Base-by-base conservation (phyloP, 306 rosid species). In the Corylus avellana region DNA sequence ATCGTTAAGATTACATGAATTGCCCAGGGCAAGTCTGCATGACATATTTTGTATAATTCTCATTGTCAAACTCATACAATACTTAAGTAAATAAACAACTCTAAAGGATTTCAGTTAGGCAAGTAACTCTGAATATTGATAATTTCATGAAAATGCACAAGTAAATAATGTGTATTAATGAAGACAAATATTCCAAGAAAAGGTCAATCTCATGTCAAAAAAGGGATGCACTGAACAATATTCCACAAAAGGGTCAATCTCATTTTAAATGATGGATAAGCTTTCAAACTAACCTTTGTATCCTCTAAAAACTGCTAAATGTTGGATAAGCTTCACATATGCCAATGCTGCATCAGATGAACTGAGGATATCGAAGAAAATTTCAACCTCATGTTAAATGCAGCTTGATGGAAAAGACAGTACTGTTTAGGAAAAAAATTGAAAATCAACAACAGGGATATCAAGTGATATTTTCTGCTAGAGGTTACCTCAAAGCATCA, bases 271-370 rank as follows among this genome's bases (percentile, higher is more conserved):
- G 49, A 46, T 42, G 67, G 35, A 29, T 32, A 42, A 84, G 86
- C 73, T 81, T 79, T 75, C 78, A 73, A 77, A 83, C 94, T 84
- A 77, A 92, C 98, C 98, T 89, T 82, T 87, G 86, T 92, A 92
- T 84, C 98, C 98, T 84, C 89, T 90, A 82, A 87, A 92, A 78
- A 91, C 90, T 59, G 94, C 97, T 78, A 95, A 81, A 87, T 95
- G 96, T 85, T 92, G 98, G 84, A 95, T 91, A 80, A 95, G 98
- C 90, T 95, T 92, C 79, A 92, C 90, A 81, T 89, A 92, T 73
- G 96, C 93, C 80, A 95, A 79, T 35, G 98, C 92, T 70, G 90
- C 90, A 92, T 95, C 98, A 48, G 98, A 90, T 69, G 96, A 85
- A 79, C 98, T 92, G 87, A 74, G 66, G 57, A 75, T n/a, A 84